Base-by-base conservation (phyloP, 805 yeast species). In the Hermanozyma aechmeae region DNA sequence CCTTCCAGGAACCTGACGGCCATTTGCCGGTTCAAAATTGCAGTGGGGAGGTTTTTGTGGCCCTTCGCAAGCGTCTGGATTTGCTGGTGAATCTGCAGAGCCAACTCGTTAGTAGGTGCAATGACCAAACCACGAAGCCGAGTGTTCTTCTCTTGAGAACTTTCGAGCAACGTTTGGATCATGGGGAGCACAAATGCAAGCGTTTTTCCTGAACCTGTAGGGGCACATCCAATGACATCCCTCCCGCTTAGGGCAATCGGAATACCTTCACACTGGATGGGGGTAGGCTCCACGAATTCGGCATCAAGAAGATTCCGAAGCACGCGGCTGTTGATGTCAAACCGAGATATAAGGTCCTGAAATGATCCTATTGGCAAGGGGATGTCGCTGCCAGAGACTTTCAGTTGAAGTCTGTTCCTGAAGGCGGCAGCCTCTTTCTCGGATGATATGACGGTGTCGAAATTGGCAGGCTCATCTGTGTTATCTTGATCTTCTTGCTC, bases 131-230 rank as follows among this genome's bases (percentile, higher is more conserved):
- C 93, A 40, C 80, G 65, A 7, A 83, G 61, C 1, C 81, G 82
- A 33, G 61, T 52, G 32, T 56, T 53, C 27, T 61, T 56, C n/a
- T 30, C 29, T n/a, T 31, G 25, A 9, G 39, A 32, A 17, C 46
- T 43, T 16, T 45, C 33, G 12, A 62, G 26, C 15, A 61, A 38
- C 26, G 54, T 46, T 42, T 83, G 92, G 13, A 92, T 55, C 43
- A 89, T 44, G 4, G 99, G 98, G 12, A 86, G 72, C 32, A 83
- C 59, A 49, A 81, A 92, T 17, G 96, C 94, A 27, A 92, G 62
- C 0, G 98, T 92, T 51, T 92, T 92, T 65, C 98, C 98, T 4
- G 96, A 85, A 43, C 98, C 98, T 1, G 98, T 92, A 26, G 97
- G 97, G 0, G 97, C 96, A 65, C 96, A 84, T 1, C 95, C 94